Conservation (phyloP, 2,329 filamentous ascomycete genomes). For the Huntiella savannae region DNA sequence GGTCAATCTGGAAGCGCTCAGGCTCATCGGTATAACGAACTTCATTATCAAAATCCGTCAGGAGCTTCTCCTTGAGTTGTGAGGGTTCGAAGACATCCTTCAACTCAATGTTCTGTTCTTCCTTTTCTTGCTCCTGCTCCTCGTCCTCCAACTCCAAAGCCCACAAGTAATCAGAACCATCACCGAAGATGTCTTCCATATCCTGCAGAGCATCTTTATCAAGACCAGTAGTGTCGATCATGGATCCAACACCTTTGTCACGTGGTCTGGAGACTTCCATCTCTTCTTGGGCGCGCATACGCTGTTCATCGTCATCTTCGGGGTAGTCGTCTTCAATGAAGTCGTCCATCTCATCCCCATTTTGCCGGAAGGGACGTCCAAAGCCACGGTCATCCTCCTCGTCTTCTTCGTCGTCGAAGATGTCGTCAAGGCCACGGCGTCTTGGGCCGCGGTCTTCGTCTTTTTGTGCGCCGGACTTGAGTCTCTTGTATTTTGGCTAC, state of each 20-base stretch:
- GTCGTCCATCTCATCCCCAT: constrained; percentile 69
- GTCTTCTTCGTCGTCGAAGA: constrained; percentile 87
- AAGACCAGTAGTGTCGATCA: constrained; percentile 64
- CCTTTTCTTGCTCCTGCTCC: constrained; percentile 57
- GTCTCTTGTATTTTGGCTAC: constrained; percentile 82
- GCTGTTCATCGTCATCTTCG: constrained; percentile 57
- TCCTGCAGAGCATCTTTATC: constrained; percentile 89
- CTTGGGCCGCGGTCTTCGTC: constrained; percentile 46
- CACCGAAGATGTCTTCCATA: constrained; percentile 89
- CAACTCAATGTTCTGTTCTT: constrained; percentile 72
- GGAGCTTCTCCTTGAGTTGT: constrained; percentile 78
- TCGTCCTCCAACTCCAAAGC: constrained; percentile 77
- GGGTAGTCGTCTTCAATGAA: constrained; percentile 96
- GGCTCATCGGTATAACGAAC: constrained; percentile 81
- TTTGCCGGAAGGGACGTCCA: constrained; percentile 34
- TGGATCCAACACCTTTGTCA: constrained; percentile 46
- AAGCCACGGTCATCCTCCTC: constrained; percentile 32
- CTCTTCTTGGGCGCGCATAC: constrained; percentile 60
- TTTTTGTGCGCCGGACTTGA: constrained; percentile 77
- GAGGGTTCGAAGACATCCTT: constrained; percentile 98
- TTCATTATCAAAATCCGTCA: constrained; percentile 86
- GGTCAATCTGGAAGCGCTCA: constrained; percentile 82
- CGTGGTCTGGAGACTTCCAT: constrained; percentile 71
- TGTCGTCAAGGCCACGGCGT: constrained; percentile 64
- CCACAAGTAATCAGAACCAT: constrained; percentile 91